phyloP scores from a whole-genome alignment of 192 early-diverging fungal genomes.

The Rhizophagus sp. region DNA sequence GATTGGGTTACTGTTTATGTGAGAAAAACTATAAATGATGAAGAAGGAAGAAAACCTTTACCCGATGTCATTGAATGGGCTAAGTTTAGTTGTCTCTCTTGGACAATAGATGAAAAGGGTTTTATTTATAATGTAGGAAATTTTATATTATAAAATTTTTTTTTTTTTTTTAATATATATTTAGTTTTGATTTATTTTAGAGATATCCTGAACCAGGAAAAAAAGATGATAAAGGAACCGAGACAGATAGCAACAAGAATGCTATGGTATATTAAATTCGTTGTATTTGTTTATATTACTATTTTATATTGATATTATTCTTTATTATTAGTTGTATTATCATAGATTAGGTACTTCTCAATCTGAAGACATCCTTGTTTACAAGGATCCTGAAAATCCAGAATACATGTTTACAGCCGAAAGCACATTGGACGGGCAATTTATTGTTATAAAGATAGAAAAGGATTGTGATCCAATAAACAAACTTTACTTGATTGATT shows the following conservation, averaged over 20 bases:
- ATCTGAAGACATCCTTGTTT: constrained; percentile 60
- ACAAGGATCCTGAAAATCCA: constrained; percentile 51
- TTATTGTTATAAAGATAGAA: constrained; percentile 50
- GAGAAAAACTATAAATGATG: constrained; percentile 34
- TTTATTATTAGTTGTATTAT: constrained; percentile 33
- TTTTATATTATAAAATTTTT: background rate
- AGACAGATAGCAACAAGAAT: constrained; percentile 54
- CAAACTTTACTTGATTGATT: constrained; percentile 46
- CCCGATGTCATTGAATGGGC: constrained; percentile 51
- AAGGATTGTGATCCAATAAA: constrained; percentile 50
- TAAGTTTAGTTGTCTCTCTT: constrained; percentile 59
- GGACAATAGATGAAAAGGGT: constrained; percentile 70
- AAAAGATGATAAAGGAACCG: constrained; percentile 54
- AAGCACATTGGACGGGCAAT: constrained; percentile 60
- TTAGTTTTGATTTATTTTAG: constrained; percentile 6
- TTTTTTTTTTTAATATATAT: background rate
- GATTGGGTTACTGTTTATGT: constrained; percentile 71
- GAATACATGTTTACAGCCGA: constrained; percentile 31
- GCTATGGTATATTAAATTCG: constrained; percentile 29
- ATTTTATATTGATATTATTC: background rate
- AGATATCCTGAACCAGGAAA: constrained; percentile 48
- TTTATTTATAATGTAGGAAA: constrained; percentile 61
- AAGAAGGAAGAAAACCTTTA: constrained; percentile 32
- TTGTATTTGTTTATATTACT: background rate
- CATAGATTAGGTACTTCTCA: constrained; percentile 63